Evolutionary conservation across 2,329 filamentous ascomycete species (phyloP), one percentile per base, ranked within the genome.

Genomic region (Xylariaceae sp.): DNA sequence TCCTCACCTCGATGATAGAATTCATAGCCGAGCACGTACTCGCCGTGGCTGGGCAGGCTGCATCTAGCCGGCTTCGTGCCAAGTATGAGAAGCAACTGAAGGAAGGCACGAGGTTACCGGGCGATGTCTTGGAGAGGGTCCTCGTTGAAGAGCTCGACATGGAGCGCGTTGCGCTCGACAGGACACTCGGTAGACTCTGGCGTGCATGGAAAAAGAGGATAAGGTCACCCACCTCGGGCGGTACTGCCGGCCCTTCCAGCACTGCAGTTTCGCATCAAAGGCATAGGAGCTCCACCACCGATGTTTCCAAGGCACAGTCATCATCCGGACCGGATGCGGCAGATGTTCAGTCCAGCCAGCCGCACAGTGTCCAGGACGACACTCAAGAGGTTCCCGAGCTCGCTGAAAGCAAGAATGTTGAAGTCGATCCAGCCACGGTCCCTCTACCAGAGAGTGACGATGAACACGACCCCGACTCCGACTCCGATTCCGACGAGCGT

Each of bases 1-100:
- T 97, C 64, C 68, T 98, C 32, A 96, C 92, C 1, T 94, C 90
- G 0, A 87, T 98, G 44, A 70, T 98, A 29, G 92, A 98, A 63
- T 92, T 88, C 56, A 80, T 98, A 63, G 90, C 87, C 21, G 92
- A 98, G 63, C 85, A 94, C 59, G 85, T 88, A 5, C 69, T 98
- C 45, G 76, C 89, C n/a, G 77, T 94, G 27, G 86, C 88, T 12
- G 87, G 87, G 11, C 85, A 94, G 57, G 88, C 87, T 18, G 84
- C 92, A 1, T 88, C 81, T 57, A 75, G 81, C 39, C 78, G 86
- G 48, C 69, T 81, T 53, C 71, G 73, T 28, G 60, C 66, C 26
- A 76, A 73, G 52, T 70, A 74, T 36, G 73, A 80, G 42, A 81
- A 77, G 46, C 73, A 77, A 21, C 65, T 80, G 31, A 75, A 67